Conservation (phyloP, 768 basidiomycete genomes). For the Russula sp. region DNA sequence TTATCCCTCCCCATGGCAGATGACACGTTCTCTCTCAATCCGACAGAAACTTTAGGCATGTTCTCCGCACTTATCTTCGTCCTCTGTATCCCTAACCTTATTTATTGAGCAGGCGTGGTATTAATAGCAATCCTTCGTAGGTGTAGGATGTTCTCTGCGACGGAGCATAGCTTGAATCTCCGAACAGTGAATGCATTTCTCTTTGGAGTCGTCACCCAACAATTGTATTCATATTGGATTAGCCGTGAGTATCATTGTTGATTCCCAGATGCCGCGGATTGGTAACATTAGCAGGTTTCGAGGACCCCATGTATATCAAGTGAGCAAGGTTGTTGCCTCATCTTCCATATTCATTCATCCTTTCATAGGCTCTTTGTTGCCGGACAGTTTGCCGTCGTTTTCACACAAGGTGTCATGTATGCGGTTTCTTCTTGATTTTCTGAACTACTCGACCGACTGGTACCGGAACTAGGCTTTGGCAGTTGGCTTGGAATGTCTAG, state of each 20-base stretch:
- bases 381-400: not conserved
- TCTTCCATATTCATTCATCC: not conserved
- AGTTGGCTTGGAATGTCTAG: not conserved
- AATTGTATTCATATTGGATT: constrained; percentile 1
- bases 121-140: not conserved
- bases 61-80: not conserved
- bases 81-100: not conserved
- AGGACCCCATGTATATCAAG: not conserved
- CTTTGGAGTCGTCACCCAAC: not conserved
- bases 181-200: not conserved
- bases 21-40: no score
- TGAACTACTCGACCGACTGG: not conserved
- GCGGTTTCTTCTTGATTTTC: not conserved
- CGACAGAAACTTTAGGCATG: not conserved
- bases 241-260: not conserved
- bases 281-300: not conserved
- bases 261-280: not conserved
- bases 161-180: not conserved
- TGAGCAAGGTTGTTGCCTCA: not conserved
- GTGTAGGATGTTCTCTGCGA: not conserved
- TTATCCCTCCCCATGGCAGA: not conserved
- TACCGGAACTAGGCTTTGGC: not conserved
- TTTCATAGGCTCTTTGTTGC: not conserved
- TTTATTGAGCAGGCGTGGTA: not conserved
- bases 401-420: not conserved